Base-by-base conservation (phyloP, 352 stramenopile genomes). In the Blastocystis sp. region DNA sequence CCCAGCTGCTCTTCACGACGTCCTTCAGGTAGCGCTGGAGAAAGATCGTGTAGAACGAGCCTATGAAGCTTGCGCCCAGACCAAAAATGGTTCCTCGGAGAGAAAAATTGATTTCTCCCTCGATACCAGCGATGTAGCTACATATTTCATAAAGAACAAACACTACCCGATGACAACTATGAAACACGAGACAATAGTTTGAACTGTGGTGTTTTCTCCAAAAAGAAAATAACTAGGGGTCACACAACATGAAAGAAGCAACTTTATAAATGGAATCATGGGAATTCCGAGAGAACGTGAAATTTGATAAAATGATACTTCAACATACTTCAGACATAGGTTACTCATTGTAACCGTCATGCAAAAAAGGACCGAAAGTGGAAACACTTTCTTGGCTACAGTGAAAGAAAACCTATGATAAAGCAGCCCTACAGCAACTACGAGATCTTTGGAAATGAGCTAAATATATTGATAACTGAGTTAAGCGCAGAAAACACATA, bases 261-360 rank as follows among this genome's bases (percentile, higher is more conserved):
- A 85, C 73, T 85, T 85, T 66, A 85, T 85, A 30, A 85, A 45
- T 7, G 73, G 73, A 68, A 85, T 85, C 73, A 85, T 85, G 3
- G 73, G 73, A 45, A 85, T 85, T 4, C 73, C 73, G 16, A 85
- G 56, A 6, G 73, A 85, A 9, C 73, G 73, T 2, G 73, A 85
- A 20, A 85, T 85, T 26, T 85, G 73, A 66, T 85, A 85, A 41
- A 85, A 85, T n/a, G 73, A 85, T 13, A 85, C 73, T 43, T 85
- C 73, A 24, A 85, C 73, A 66, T 85, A 85, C 53, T 85, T 85
- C 73, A 85, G 63, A 45, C 73, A 85, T 26, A 85, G 41, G 26
- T 85, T 85, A 18, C 73, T 85, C 73, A 85, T 85, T 47, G 73
- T 85, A 6, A 85, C 73, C 20, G 54, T 85, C 30, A 68, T 41